Evolutionary conservation across 176 grass and related monocot species (phyloP).

Genomic region (Saccharum spontaneum): DNA sequence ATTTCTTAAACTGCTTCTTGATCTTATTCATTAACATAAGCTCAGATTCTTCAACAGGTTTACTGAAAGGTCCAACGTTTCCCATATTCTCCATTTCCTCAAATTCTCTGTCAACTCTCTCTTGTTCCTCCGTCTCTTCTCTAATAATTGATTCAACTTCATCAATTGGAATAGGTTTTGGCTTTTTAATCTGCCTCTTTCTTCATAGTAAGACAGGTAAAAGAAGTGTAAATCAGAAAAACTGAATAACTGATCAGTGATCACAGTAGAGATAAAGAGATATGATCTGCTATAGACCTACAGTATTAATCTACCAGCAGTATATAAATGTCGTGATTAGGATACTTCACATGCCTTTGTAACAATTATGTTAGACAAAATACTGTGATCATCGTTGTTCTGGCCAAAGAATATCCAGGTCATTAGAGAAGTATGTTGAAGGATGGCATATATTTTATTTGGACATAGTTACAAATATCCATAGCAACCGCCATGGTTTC

Average conservation of each 20-base stretch:
- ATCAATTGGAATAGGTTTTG: slow-evolving; percentile 66
- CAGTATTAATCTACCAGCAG: not conserved
- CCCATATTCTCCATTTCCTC: slow-evolving; percentile 48
- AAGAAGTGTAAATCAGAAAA: slow-evolving; percentile 3
- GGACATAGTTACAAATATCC: slow-evolving; percentile 4
- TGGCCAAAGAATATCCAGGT: not conserved
- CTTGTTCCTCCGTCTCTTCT: slow-evolving; percentile 81
- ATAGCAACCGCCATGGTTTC: not conserved
- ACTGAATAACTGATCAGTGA: not conserved
- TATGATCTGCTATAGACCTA: not conserved
- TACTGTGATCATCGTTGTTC: not conserved
- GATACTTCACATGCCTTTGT: not conserved
- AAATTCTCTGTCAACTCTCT: slow-evolving; percentile 62
- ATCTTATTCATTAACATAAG: slow-evolving; percentile 51
- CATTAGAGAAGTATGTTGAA: not conserved
- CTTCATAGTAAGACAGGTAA: slow-evolving; percentile 41
- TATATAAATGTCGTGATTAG: not conserved
- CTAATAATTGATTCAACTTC: slow-evolving; percentile 70
- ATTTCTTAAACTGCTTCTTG: slow-evolving; percentile 50
- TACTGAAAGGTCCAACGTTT: slow-evolving; percentile 29
- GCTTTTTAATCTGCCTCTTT: slow-evolving; percentile 86
- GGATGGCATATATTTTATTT: not conserved
- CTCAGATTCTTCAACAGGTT: slow-evolving; percentile 47
- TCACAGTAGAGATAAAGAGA: not conserved
- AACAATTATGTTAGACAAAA: not conserved